Evolutionary conservation across 208 protist species (phyloP), one percentile per base, ranked within the genome.

Genomic region (Crithidia sp.): DNA sequence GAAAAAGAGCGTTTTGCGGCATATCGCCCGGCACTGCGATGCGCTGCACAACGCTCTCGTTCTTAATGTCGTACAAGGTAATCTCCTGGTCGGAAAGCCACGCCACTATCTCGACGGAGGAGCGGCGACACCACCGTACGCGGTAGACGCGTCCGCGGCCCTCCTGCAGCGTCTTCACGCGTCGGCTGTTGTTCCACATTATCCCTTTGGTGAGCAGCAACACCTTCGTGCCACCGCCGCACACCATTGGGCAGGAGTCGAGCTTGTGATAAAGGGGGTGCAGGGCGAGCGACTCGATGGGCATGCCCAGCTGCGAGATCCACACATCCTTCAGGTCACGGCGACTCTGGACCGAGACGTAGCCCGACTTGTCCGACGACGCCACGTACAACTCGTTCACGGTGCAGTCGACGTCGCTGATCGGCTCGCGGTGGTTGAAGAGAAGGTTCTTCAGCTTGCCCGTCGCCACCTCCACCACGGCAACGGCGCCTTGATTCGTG

Each of bases 401-500:
- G 58, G 71, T 81, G 65, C 81, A 88, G 67, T 81, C 84, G 4
- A 93, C 62, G 58, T 95, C 90, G 68, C 87, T 84, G 45, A 95
- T 85, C 40, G 87, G 85, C 39, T 93, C 81, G 55, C 71, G 56
- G 44, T 83, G 71, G 47, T 83, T 77, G 12, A 55, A 47, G 40
- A 50, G 66, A 14, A 77, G 85, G 67, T 57, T 53, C 50, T 54
- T 84, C 58, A 64, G 71, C 39, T 19, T 67, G 0, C 65, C 84
- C 39, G 56, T 76, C 7, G 49, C 75, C 13, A 54, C 55, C 16
- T 89, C 79, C 8, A 92, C 67, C 3, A 92, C 65, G 0, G 80
- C 77, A 4, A 95, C 83, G 4, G 78, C 74, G 52, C 90, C 90
- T 60, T 91, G 83, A 67, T 92, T 95, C 10, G 90, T 95, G 74